Percentiles rank a stretch among this genome's conserved stretches.
phyloP scores from a whole-genome alignment of 2,329 filamentous ascomycete genomes.

The Fusarium heterosporum region DNA sequence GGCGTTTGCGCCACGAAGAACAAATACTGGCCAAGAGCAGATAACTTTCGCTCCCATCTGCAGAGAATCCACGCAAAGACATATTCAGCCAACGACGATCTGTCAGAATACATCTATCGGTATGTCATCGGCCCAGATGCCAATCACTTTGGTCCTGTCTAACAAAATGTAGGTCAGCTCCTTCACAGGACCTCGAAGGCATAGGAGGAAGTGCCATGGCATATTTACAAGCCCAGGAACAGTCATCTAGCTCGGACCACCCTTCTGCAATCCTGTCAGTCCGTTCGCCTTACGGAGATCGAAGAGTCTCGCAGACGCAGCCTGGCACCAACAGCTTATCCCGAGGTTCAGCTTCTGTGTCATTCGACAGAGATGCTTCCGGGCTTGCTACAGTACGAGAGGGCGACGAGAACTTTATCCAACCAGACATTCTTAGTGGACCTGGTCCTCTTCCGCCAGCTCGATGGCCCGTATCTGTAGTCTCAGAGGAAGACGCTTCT shows the following conservation, averaged over 20 bases:
- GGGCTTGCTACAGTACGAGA: conserved; percentile 35
- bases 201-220: conserved; percentile 47
- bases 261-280: conserved; percentile 22
- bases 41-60: conserved; percentile 89
- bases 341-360: conserved; percentile 13
- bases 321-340: conserved; percentile 15
- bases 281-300: conserved; percentile 14
- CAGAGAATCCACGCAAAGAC: conserved; percentile 69
- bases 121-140: conserved; percentile 12
- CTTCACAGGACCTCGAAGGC: conserved; percentile 43
- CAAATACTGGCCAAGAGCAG: conserved; percentile 83
- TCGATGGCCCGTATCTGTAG: neutral
- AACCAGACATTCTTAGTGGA: conserved; percentile 25
- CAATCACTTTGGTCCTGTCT: neutral
- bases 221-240: conserved; percentile 35
- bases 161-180: conserved; percentile 18
- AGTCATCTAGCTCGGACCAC: conserved; percentile 26
- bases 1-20: conserved; percentile 42
- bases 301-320: conserved; percentile 17
- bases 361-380: conserved; percentile 31
- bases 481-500: conserved; percentile 19
- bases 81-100: conserved; percentile 53
- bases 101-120: conserved; percentile 52
- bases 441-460: conserved; percentile 1
- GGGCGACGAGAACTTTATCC: conserved; percentile 31